Evolutionary conservation across 208 protist genomes (phyloP), one percentile per base, ranked within the genome.

Genomic region (Sergeia podlipaevii): DNA sequence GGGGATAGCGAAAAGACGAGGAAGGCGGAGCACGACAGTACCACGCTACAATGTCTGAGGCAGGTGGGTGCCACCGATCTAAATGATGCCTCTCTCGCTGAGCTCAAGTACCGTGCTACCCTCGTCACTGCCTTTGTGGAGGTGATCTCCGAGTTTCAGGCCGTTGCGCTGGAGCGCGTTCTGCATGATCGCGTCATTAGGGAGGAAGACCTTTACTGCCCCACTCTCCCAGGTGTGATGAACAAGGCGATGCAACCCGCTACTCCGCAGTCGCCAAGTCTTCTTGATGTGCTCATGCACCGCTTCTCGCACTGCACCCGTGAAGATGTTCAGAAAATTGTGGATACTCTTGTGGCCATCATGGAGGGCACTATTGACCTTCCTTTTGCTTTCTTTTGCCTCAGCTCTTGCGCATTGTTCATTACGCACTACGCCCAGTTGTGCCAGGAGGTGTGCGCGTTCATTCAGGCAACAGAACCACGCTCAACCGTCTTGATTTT

Each of bases 401-500:
- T 47, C 42, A 50, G 18, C 55, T 10, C 18, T 7, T 33, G 37
- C 18, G 26, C 23, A 20, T 26, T 61, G 17, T 21, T 61, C 11
- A 18, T 53, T 11, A 52, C 11, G 15, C 29, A 52, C 11, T 53
- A 48, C 10, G 43, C 15, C 13, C 17, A 52, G 26, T 24, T 61
- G 27, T 44, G 36, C 26, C 55, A 61, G 43, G 18, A n/a, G 26
- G 34, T 61, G 27, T 49, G 37, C 42, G n/a, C 37, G 28, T 41
- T 53, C 32, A 5, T 61, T 8, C 55, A 32, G 26, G 43, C 34
- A 8, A 34, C 26, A 4, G 55, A 61, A 33, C 26, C 38, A 13
- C 27, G 27, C 6, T 41, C 55, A 38, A 10, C 5, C 8, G 37
- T 61, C 20, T 10, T 61, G 23, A 23, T 61, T 30, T 53, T 61